Evolutionary conservation across 345 rosid genomes (phyloP).

Genomic region (Mercurialis annua): DNA sequence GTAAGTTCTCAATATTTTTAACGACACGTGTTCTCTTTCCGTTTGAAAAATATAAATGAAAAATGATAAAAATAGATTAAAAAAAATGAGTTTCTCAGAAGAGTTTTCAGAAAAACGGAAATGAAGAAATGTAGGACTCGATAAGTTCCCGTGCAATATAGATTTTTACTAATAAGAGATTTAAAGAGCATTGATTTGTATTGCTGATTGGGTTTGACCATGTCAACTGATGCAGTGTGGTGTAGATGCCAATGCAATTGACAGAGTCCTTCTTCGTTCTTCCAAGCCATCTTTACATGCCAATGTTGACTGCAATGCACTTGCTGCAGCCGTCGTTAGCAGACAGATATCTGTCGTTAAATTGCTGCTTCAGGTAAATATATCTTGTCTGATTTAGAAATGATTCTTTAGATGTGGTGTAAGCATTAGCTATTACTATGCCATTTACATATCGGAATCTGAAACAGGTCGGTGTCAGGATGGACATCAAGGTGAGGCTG

Average conservation of each 20-base stretch:
- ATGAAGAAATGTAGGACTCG: no score
- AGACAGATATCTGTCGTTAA: conserved; percentile 26
- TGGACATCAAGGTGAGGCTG: conserved; percentile 59
- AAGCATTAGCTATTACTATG: not conserved
- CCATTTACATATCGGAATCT: conserved; percentile 6
- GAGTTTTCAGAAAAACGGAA: not conserved
- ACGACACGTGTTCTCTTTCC: not conserved
- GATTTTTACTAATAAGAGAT: no score
- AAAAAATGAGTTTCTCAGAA: not conserved
- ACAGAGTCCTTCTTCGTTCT: conserved; percentile 26
- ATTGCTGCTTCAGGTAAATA: not conserved
- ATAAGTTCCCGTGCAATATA: no score
- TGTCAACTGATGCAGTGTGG: conserved; percentile 27
- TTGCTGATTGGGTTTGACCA: conserved; percentile 2
- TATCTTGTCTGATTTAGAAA: no score
- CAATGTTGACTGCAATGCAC: conserved; percentile 31
- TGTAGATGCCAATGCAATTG: conserved; percentile 25
- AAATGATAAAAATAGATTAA: no score
- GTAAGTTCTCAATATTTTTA: conserved; percentile 13
- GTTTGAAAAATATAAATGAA: no score
- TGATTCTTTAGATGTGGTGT: no score
- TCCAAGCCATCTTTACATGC: conserved; percentile 27
- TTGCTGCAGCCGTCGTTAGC: conserved; percentile 29
- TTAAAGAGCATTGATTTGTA: not conserved
- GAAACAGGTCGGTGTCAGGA: conserved; percentile 61